A percentile compares a stretch with the other conserved stretches of the same genome.
Conservation (phyloP, 306 rosid species). For the Prosopis cineraria region DNA sequence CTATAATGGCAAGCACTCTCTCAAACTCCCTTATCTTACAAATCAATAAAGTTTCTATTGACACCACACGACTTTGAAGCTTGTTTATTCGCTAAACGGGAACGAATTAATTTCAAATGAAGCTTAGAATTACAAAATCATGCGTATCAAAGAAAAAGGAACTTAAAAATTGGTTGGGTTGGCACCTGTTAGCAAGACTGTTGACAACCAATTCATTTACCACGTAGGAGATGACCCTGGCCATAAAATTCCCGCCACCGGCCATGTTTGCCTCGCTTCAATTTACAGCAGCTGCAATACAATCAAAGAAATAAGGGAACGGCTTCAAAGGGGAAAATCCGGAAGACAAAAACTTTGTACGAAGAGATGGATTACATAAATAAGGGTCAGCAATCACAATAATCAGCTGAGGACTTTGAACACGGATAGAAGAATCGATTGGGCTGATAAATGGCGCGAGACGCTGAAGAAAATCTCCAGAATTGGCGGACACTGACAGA, state of each 20-base stretch:
- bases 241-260: conserved; percentile 50
- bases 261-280: conserved; percentile 46
- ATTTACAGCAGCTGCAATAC: conserved; percentile 32
- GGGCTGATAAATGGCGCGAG: background rate
- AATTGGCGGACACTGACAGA: background rate
- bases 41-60: background rate
- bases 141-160: background rate
- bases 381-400: conserved; percentile 9
- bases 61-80: background rate
- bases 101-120: conserved; percentile 24
- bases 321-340: background rate
- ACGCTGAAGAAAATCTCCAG: background rate
- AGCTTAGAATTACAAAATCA: conserved; percentile 12
- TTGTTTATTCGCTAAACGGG: conserved; percentile 9
- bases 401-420: background rate
- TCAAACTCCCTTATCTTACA: conserved; percentile 1
- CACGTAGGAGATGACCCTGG: conserved; percentile 45
- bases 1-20: background rate
- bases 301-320: background rate
- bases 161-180: background rate
- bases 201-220: conserved; percentile 54
- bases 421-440: conserved; percentile 11
- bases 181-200: conserved; percentile 56
- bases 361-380: background rate
- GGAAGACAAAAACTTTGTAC: background rate